Evolutionary conservation across 345 rosid species (phyloP).

Genomic region (Rhizophora apiculata): DNA sequence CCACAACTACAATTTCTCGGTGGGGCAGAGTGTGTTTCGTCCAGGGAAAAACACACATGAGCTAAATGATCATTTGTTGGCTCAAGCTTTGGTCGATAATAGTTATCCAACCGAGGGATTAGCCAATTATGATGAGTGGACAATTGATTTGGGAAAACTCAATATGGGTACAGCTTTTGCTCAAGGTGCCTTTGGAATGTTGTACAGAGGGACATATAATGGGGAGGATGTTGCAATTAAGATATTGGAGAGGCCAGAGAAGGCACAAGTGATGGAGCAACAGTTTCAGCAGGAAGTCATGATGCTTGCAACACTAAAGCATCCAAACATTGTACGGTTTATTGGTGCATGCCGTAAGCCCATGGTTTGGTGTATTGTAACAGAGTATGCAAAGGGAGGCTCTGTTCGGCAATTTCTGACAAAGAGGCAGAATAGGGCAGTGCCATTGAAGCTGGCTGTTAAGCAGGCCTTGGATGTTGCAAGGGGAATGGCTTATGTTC

Average conservation of each 20-base stretch:
- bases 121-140: slow-evolving; percentile 27
- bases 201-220: slow-evolving; percentile 31
- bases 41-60: slow-evolving; percentile 24
- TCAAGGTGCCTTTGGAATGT: slow-evolving; percentile 30
- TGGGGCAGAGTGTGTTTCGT: slow-evolving; percentile 22
- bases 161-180: slow-evolving; percentile 34
- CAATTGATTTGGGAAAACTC: slow-evolving; percentile 31
- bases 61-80: slow-evolving; percentile 24
- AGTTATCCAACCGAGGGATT: slow-evolving; percentile 25
- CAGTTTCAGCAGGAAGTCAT: slow-evolving; percentile 34
- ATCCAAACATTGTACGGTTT: slow-evolving; percentile 29
- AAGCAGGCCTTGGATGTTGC: slow-evolving; percentile 36
- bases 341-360: slow-evolving; percentile 30
- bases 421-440: slow-evolving; percentile 23
- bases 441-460: slow-evolving; percentile 34
- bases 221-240: slow-evolving; percentile 36
- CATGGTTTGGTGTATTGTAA: slow-evolving; percentile 35
- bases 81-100: slow-evolving; percentile 24
- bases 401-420: slow-evolving; percentile 27
- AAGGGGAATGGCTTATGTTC: slow-evolving; percentile 32
- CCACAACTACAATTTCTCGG: slow-evolving; percentile 14
- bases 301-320: slow-evolving; percentile 30
- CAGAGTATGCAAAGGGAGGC: slow-evolving; percentile 35
- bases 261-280: slow-evolving; percentile 32
- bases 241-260: slow-evolving; percentile 33